These are phyloP conservation scores for Phytophthora pseudosyringae DNA, from an alignment of 352 stramenopile species.

Conservation along the genomic window DNA sequence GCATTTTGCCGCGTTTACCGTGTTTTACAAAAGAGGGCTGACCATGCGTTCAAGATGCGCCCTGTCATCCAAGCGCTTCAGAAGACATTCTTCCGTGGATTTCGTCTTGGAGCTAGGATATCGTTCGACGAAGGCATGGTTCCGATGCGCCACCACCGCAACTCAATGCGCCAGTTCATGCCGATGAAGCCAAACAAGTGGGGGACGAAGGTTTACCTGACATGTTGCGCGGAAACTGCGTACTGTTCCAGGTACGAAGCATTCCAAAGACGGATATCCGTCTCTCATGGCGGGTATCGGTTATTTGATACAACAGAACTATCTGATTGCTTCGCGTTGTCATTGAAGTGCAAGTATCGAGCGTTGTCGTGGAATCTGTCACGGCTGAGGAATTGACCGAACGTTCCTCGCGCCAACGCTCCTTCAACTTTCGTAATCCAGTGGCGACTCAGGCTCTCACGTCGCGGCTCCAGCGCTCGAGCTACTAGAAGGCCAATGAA, in stretches of 20 bases:
- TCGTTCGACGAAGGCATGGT: conserved; percentile 10
- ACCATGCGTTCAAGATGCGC: not conserved
- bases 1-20: too few relatives aligned
- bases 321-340: too few relatives aligned
- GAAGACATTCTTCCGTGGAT: not conserved
- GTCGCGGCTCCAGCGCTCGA: not conserved
- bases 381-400: not conserved
- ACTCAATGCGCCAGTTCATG: conserved; percentile 7
- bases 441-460: not conserved
- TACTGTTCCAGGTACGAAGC: too few relatives aligned
- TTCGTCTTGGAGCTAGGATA: not conserved
- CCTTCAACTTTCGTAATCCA: not conserved
- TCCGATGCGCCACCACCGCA: not conserved
- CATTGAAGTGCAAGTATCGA: not conserved
- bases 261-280: too few relatives aligned
- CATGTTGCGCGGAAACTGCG: too few relatives aligned
- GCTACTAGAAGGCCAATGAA: not conserved
- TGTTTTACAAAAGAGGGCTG: too few relatives aligned
- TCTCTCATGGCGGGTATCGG: too few relatives aligned
- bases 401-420: not conserved
- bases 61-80: too few relatives aligned
- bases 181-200: conserved; percentile 8
- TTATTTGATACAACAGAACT: too few relatives aligned
- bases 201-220: not conserved
- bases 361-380: not conserved